Conservation (phyloP, 2,329 filamentous ascomycete species). For the Xylaria sp. region DNA sequence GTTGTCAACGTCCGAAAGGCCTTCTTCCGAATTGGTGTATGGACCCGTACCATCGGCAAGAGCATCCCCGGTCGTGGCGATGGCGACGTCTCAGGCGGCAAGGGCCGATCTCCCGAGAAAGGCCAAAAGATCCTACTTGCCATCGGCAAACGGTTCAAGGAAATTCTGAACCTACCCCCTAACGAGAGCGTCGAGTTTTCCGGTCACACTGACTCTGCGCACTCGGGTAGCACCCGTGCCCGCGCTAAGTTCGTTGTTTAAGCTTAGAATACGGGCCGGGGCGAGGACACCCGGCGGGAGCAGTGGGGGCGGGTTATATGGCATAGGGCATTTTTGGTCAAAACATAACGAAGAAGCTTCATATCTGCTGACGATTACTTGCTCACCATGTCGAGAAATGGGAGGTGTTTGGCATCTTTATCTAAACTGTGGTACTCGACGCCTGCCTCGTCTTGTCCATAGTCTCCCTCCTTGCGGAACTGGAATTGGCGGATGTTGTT, state of each 20-base stretch:
- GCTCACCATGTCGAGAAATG: not conserved
- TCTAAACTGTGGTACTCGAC: not conserved
- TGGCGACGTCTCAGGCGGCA: slow-evolving; percentile 73
- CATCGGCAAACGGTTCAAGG: slow-evolving; percentile 93
- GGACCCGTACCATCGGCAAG: slow-evolving; percentile 94
- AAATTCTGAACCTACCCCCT: slow-evolving; percentile 78
- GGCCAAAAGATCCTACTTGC: slow-evolving; percentile 81
- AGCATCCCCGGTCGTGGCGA: slow-evolving; percentile 76
- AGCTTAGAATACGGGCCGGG: slow-evolving; percentile 26
- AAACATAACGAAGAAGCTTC: not conserved
- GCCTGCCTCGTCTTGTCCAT: slow-evolving; percentile 3
- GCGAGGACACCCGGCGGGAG: not conserved
- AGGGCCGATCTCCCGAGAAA: slow-evolving; percentile 80
- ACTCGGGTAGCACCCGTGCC: slow-evolving; percentile 90
- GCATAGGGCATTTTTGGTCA: not conserved
- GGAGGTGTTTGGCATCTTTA: slow-evolving; percentile 10
- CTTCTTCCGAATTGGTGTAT: slow-evolving; percentile 96
- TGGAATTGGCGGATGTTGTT: not conserved
- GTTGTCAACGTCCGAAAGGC: slow-evolving; percentile 98
- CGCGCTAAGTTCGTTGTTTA: slow-evolving; percentile 93
- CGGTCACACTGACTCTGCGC: slow-evolving; percentile 92
- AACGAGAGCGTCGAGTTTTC: slow-evolving; percentile 90
- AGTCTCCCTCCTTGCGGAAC: not conserved
- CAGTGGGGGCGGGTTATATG: not conserved
- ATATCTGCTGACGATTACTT: not conserved